Conservation (phyloP, 306 rosid species). For the Pyrus betulifolia region DNA sequence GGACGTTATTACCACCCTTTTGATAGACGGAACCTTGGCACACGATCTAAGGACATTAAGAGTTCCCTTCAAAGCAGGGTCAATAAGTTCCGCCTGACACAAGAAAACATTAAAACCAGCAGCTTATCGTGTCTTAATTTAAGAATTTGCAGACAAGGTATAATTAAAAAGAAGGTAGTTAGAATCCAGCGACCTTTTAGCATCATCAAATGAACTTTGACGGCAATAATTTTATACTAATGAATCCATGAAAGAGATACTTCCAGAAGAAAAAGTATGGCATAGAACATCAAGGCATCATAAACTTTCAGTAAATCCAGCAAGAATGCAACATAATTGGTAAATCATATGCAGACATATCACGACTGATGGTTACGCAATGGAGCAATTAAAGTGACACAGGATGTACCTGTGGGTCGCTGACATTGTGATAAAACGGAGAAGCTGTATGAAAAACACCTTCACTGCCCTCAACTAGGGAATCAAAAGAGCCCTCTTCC, state of each 20-base stretch:
- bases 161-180: background rate
- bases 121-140: background rate
- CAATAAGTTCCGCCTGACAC: constrained; percentile 10
- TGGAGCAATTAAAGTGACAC: background rate
- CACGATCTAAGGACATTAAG: constrained; percentile 20
- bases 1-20: constrained; percentile 17
- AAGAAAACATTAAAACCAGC: background rate
- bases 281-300: background rate
- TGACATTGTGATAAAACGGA: constrained; percentile 1
- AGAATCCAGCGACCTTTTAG: background rate
- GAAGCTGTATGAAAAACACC: constrained; percentile 37
- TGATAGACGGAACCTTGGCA: constrained; percentile 8
- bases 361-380: background rate
- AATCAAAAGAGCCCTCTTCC: constrained; percentile 25
- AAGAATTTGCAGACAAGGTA: background rate
- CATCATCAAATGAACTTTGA: background rate
- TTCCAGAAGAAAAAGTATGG: background rate
- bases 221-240: background rate
- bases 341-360: background rate
- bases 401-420: constrained; percentile 21
- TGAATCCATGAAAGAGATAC: background rate
- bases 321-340: background rate
- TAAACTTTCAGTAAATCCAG: background rate
- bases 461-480: constrained; percentile 17
- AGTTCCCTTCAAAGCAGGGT: constrained; percentile 21